Conservation (phyloP, 169 alveolate genomes). For the Eimeria sp. region DNA sequence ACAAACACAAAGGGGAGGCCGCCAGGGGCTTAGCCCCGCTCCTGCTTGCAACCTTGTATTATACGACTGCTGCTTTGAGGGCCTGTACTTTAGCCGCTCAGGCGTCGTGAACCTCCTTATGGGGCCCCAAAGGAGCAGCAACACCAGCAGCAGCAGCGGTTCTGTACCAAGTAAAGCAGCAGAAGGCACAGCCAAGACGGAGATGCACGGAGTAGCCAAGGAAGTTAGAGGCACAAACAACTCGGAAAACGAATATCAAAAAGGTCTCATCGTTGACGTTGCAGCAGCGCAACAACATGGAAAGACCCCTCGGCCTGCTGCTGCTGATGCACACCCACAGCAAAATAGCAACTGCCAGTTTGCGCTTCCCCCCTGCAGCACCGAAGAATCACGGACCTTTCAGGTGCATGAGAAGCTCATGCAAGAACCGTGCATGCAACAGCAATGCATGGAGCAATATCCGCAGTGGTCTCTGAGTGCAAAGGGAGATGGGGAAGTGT, state of each 20-base stretch:
- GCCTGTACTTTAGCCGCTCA: slow-evolving; percentile 20
- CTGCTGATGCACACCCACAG: neutral
- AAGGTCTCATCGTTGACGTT: neutral
- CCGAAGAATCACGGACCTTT: slow-evolving; percentile 46
- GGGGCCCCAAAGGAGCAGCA: neutral
- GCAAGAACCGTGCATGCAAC: neutral
- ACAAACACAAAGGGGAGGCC: neutral
- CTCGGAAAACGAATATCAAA: neutral
- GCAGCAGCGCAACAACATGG: neutral
- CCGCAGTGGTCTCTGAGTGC: too few species aligned
- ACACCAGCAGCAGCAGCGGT: neutral
- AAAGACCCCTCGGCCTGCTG: neutral
- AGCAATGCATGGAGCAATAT: neutral
- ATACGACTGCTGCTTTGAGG: slow-evolving; percentile 57
- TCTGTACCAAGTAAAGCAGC: neutral
- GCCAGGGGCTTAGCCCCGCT: slow-evolving; percentile 7
- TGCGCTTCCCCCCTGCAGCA: slow-evolving; percentile 7
- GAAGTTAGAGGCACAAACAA: neutral
- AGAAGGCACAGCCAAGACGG: neutral
- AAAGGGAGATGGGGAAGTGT: neutral
- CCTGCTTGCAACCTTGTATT: slow-evolving; percentile 45
- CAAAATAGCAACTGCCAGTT: neutral
- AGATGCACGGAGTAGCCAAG: neutral
- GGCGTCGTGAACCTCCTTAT: slow-evolving; percentile 30
- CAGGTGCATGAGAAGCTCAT: neutral